Conservation (phyloP, 2,329 filamentous ascomycete species). For the Pestalotiopsis sp. region DNA sequence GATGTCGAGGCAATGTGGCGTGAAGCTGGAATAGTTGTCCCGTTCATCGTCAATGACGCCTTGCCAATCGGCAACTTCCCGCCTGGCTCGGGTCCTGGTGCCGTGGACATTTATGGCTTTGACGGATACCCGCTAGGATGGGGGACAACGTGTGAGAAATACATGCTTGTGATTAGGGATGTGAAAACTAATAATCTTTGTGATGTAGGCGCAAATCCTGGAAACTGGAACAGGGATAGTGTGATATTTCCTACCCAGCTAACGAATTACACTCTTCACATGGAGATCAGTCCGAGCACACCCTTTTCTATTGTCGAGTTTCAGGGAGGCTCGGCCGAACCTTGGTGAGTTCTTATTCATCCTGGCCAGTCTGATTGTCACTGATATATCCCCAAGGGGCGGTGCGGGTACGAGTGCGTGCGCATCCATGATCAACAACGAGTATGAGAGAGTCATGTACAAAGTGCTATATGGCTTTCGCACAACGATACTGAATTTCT, state of each 20-base stretch:
- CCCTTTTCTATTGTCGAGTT: slow-evolving; percentile 53
- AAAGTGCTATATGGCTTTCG: slow-evolving; percentile 72
- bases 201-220: slow-evolving; percentile 30
- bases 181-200: background rate
- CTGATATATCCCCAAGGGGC: slow-evolving; percentile 47
- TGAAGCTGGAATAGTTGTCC: slow-evolving; percentile 70
- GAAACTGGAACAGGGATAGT: slow-evolving; percentile 60
- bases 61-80: slow-evolving; percentile 60
- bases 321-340: slow-evolving; percentile 72
- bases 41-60: slow-evolving; percentile 75
- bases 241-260: slow-evolving; percentile 50
- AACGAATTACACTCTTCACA: slow-evolving; percentile 40
- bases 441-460: slow-evolving; percentile 78
- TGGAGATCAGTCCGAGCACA: slow-evolving; percentile 62
- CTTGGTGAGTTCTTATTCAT: slow-evolving; percentile 39
- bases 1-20: slow-evolving; percentile 70
- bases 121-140: slow-evolving; percentile 44
- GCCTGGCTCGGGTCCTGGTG: slow-evolving; percentile 63
- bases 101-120: slow-evolving; percentile 51
- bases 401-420: slow-evolving; percentile 70
- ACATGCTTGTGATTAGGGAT: background rate
- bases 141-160: slow-evolving; percentile 35
- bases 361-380: background rate
- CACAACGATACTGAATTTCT: slow-evolving; percentile 66
- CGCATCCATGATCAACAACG: slow-evolving; percentile 63